phyloP scores from a whole-genome alignment of 1,284 basidiomycete species.

The Boletus albobrunnescens region DNA sequence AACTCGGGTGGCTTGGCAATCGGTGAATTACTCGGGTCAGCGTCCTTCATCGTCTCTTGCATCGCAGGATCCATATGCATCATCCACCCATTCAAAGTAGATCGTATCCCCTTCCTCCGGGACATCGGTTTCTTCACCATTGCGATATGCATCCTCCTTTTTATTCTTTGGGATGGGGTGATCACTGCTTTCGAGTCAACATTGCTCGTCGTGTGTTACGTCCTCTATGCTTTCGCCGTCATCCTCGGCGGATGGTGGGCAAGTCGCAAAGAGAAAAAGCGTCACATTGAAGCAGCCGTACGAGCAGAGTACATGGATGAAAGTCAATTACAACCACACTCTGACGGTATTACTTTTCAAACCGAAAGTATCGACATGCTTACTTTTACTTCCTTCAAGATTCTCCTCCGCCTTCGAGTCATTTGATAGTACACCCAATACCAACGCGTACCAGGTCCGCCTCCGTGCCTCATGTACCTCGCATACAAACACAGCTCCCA shows the following conservation, averaged over 20 bases:
- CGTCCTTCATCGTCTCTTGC: slow-evolving; percentile 92
- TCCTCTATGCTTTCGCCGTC: slow-evolving; percentile 76
- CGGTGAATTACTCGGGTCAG: slow-evolving; percentile 93
- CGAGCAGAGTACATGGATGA: slow-evolving; percentile 64
- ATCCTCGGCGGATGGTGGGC: slow-evolving; percentile 78
- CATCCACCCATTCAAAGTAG: slow-evolving; percentile 88
- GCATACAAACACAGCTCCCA: slow-evolving; percentile 39
- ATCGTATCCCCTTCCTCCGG: slow-evolving; percentile 77
- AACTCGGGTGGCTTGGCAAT: slow-evolving; percentile 87
- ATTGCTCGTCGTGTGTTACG: slow-evolving; percentile 72
- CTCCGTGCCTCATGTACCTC: slow-evolving; percentile 42
- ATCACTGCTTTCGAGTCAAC: slow-evolving; percentile 76
- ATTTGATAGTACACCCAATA: slow-evolving; percentile 17
- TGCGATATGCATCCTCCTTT: slow-evolving; percentile 71
- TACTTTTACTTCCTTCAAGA: slow-evolving; percentile 22
- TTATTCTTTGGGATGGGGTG: slow-evolving; percentile 75
- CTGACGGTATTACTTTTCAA: slow-evolving; percentile 49
- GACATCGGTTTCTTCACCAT: slow-evolving; percentile 92
- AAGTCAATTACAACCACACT: slow-evolving; percentile 44
- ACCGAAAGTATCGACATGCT: slow-evolving; percentile 12
- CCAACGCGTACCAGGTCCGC: slow-evolving; percentile 36
- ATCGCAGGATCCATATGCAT: slow-evolving; percentile 96
- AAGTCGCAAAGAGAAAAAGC: slow-evolving; percentile 46
- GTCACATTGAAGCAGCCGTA: slow-evolving; percentile 48
- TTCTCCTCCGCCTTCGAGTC: slow-evolving; percentile 2